Evolutionary conservation across 495 filamentous ascomycete genomes (phyloP).

Genomic region (Chaetomium cochliodes): DNA sequence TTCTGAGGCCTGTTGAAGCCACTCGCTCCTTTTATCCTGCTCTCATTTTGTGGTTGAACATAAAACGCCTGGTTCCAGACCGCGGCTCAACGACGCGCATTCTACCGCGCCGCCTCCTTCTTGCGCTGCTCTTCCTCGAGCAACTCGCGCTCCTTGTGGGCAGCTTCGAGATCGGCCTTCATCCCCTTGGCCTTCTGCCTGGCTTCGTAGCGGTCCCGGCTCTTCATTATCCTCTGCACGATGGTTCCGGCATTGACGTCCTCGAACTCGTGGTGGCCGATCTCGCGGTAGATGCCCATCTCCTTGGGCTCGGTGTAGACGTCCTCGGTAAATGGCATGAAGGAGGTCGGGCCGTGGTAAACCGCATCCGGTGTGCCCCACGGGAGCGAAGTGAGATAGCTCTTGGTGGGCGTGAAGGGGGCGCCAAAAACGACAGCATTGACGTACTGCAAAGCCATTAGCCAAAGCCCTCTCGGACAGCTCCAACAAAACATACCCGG

Average conservation of each 20-base stretch:
- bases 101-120: constrained; percentile 37
- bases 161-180: constrained; percentile 73
- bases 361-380: constrained; percentile 74
- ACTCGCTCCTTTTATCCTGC: not conserved
- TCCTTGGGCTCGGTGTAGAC: constrained; percentile 76
- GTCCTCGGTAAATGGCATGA: constrained; percentile 83
- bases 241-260: constrained; percentile 92
- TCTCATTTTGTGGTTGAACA: constrained; percentile 13
- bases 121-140: constrained; percentile 52
- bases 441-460: constrained; percentile 61
- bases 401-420: constrained; percentile 74
- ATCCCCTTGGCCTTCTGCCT: constrained; percentile 83
- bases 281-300: constrained; percentile 75
- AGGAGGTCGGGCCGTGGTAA: constrained; percentile 92
- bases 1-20: constrained; percentile 28
- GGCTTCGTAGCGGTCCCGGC: constrained; percentile 80
- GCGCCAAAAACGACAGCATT: constrained; percentile 84
- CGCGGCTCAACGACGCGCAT: not conserved
- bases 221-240: constrained; percentile 82
- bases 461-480: not conserved
- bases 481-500: constrained; percentile 54
- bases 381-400: constrained; percentile 73
- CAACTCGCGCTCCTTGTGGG: constrained; percentile 52
- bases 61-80: not conserved
- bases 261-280: constrained; percentile 70